A percentile compares a stretch with the other conserved stretches of the same genome.
Conservation (phyloP, 169 alveolate genomes). For the Eimeria sp. region DNA sequence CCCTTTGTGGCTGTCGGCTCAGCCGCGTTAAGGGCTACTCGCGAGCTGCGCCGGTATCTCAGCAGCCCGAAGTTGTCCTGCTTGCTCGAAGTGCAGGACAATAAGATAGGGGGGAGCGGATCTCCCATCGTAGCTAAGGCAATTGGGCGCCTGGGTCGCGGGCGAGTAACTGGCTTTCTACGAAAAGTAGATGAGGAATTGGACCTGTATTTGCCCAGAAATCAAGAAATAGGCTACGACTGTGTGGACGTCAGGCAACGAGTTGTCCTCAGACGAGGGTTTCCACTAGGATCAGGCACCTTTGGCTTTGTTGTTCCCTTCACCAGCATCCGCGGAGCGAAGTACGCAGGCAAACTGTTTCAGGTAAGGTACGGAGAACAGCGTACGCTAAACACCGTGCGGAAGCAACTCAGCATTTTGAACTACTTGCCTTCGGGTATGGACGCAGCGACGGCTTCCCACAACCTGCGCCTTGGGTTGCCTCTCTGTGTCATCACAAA, state of each 20-base stretch:
- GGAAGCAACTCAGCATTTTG: background rate
- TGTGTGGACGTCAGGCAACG: background rate
- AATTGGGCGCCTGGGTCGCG: background rate
- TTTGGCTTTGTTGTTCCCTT: slow-evolving; percentile 20
- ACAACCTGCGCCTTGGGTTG: background rate
- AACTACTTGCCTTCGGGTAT: background rate
- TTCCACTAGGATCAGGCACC: background rate
- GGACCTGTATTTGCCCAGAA: background rate
- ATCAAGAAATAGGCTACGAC: background rate
- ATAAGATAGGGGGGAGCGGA: background rate
- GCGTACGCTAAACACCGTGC: background rate
- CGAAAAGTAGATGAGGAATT: background rate
- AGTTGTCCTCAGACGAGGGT: slow-evolving; percentile 11
- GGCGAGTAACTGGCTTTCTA: background rate
- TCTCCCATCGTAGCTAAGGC: slow-evolving; percentile 50
- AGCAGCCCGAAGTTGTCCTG: background rate
- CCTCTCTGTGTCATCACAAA: slow-evolving; percentile 13
- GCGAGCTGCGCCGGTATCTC: background rate
- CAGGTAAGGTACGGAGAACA: background rate
- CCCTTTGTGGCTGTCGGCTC: slow-evolving; percentile 21
- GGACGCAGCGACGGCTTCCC: slow-evolving; percentile 36
- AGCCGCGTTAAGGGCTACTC: background rate
- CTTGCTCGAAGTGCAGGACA: background rate
- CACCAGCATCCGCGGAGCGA: background rate
- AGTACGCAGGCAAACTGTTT: slow-evolving; percentile 37